Percentiles rank a stretch among this genome's conserved stretches.
phyloP scores from a whole-genome alignment of 116 monocot genomes.

The Cymodocea nodosa region DNA sequence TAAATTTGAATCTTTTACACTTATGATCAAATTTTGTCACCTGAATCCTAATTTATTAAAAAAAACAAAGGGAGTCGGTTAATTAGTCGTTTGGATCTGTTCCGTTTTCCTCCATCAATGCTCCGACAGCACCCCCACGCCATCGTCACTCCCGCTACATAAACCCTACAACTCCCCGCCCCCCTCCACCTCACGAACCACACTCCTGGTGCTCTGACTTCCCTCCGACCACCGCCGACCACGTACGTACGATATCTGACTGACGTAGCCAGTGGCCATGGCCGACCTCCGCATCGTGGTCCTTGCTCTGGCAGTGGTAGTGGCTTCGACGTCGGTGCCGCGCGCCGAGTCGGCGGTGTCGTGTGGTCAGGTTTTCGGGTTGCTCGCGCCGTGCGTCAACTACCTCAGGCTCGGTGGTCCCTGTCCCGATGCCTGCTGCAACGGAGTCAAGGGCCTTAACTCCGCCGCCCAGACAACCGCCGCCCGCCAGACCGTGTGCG shows the following conservation, averaged over 20 bases:
- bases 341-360: conserved; percentile 1
- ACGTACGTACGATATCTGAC: background rate
- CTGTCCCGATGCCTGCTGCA: conserved; percentile 11
- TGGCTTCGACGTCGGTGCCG: background rate
- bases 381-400: conserved; percentile 15
- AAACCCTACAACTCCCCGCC: background rate
- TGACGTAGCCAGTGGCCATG: background rate
- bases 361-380: conserved; percentile 11
- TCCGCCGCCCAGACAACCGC: conserved; percentile 2
- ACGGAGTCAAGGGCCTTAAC: background rate
- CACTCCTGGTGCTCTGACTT: background rate
- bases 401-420: conserved; percentile 12
- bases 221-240: background rate
- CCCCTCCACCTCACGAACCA: background rate
- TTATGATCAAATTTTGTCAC: too few relatives aligned
- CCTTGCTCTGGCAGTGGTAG: background rate
- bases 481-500: conserved; percentile 32
- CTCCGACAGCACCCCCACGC: too few relatives aligned
- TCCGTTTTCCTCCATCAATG: too few relatives aligned
- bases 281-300: background rate
- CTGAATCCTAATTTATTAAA: too few relatives aligned
- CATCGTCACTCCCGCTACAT: too few relatives aligned
- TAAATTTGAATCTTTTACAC: too few relatives aligned
- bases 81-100: too few relatives aligned
- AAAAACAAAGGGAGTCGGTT: too few relatives aligned